Percentiles rank a stretch among this genome's conserved stretches.
These are phyloP conservation scores for Eutreptiella sp. DNA, from an alignment of 208 protist species.

Conservation along the genomic window DNA sequence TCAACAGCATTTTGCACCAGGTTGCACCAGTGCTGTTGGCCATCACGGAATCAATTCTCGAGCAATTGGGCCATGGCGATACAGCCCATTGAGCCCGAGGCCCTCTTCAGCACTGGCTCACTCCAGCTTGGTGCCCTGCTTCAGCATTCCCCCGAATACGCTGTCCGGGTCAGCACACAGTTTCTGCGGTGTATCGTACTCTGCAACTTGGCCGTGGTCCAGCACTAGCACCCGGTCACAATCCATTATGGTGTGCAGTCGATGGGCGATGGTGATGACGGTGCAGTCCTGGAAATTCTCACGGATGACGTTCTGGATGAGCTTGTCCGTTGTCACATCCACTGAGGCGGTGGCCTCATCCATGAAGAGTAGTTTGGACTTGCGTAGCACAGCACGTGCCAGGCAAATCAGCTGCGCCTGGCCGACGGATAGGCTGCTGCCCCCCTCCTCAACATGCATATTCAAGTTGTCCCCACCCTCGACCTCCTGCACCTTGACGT, in stretches of 20 bases:
- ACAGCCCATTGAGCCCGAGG: too few relatives aligned
- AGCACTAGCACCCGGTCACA: slow-evolving; percentile 56
- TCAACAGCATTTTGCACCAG: too few relatives aligned
- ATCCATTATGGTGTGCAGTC: slow-evolving; percentile 55
- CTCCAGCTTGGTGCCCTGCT: too few relatives aligned
- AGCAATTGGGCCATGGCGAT: too few relatives aligned
- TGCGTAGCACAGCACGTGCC: slow-evolving; percentile 38
- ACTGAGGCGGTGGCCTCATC: slow-evolving; percentile 23
- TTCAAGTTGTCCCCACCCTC: background rate
- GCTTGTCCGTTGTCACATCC: slow-evolving; percentile 5
- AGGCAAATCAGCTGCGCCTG: slow-evolving; percentile 37
- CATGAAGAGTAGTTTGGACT: slow-evolving; percentile 33
- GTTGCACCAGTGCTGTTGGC: too few relatives aligned
- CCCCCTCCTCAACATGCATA: slow-evolving; percentile 14
- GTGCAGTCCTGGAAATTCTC: slow-evolving; percentile 19
- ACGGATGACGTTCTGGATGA: slow-evolving; percentile 17
- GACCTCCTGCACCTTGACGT: slow-evolving; percentile 35
- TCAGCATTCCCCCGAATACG: slow-evolving; percentile 25
- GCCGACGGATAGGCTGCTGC: slow-evolving; percentile 32
- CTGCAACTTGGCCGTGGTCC: slow-evolving; percentile 48
- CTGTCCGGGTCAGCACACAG: too few relatives aligned
- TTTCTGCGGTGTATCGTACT: slow-evolving; percentile 49
- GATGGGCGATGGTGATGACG: slow-evolving; percentile 40
- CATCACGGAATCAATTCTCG: too few relatives aligned
- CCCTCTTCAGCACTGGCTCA: too few relatives aligned